A percentile compares a stretch with the other conserved stretches of the same genome.
These are phyloP conservation scores for Daldinia sp. DNA, from an alignment of 2,329 filamentous ascomycete genomes.

Conservation along the genomic window DNA sequence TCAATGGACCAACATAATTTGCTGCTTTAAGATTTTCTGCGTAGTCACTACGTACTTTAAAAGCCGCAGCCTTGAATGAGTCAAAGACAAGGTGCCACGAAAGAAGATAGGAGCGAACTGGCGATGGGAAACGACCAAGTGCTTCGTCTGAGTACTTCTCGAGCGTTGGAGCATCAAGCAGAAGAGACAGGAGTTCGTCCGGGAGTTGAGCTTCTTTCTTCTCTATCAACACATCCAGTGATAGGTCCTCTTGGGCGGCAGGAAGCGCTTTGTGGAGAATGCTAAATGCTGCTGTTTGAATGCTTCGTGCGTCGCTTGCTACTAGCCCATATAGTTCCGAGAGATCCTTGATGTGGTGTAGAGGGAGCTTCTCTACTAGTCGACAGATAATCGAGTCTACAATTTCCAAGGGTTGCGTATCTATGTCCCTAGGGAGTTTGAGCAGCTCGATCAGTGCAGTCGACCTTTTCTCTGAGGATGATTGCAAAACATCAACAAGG, in stretches of 20 bases:
- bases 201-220: constrained; percentile 80
- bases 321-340: constrained; percentile 80
- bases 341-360: constrained; percentile 71
- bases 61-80: constrained; percentile 81
- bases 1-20: constrained; percentile 74
- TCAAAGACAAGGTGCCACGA: constrained; percentile 94
- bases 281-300: constrained; percentile 85
- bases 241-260: constrained; percentile 80
- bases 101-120: constrained; percentile 83
- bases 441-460: constrained; percentile 73
- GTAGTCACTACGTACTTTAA: constrained; percentile 86
- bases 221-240: constrained; percentile 79
- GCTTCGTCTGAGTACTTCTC: constrained; percentile 74
- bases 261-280: constrained; percentile 86
- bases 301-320: constrained; percentile 77
- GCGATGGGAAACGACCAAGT: constrained; percentile 75
- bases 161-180: constrained; percentile 81
- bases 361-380: constrained; percentile 72
- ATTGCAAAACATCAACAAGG: constrained; percentile 77
- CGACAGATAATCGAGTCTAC: constrained; percentile 81
- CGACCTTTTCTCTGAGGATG: constrained; percentile 67
- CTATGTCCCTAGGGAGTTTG: constrained; percentile 60
- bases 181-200: constrained; percentile 84
- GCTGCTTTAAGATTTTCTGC: constrained; percentile 81
- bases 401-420: constrained; percentile 76